Percentiles rank a stretch among this genome's conserved stretches.
These are phyloP conservation scores for Aspergillus affinis DNA, from an alignment of 495 filamentous ascomycete species.

Conservation along the genomic window DNA sequence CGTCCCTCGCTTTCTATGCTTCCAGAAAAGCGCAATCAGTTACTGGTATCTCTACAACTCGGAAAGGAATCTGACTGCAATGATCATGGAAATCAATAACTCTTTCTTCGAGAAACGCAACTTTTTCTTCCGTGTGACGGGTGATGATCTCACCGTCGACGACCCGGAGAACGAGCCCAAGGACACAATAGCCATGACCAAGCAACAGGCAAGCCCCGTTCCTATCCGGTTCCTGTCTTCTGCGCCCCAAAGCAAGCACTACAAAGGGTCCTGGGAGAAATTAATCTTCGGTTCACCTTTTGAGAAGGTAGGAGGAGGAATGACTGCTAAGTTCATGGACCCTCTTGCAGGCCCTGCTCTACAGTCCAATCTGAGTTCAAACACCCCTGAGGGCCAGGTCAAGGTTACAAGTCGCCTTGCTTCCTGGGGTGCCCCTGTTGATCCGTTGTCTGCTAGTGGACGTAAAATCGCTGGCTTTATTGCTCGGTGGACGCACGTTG, in stretches of 20 bases:
- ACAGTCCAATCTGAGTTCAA: background rate
- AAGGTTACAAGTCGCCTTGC: background rate
- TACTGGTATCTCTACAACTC: background rate
- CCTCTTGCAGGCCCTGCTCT: background rate
- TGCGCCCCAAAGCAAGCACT: background rate
- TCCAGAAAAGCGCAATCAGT: background rate
- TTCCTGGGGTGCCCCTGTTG: background rate
- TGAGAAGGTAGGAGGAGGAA: background rate
- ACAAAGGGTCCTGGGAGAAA: background rate
- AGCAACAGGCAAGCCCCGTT: background rate
- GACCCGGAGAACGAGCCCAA: background rate
- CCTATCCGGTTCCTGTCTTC: background rate
- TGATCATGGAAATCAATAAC: constrained; percentile 5
- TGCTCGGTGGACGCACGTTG: background rate
- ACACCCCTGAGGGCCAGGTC: background rate
- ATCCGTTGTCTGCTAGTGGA: background rate
- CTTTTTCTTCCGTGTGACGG: background rate
- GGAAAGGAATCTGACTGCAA: constrained; percentile 1
- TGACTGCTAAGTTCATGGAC: background rate
- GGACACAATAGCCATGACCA: background rate
- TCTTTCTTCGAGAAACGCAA: constrained; percentile 1
- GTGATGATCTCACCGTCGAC: constrained; percentile 1
- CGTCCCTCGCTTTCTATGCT: background rate
- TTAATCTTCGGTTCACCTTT: background rate
- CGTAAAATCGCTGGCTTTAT: background rate